phyloP scores from a whole-genome alignment of 495 filamentous ascomycete genomes.

The Glonium stellatum region DNA sequence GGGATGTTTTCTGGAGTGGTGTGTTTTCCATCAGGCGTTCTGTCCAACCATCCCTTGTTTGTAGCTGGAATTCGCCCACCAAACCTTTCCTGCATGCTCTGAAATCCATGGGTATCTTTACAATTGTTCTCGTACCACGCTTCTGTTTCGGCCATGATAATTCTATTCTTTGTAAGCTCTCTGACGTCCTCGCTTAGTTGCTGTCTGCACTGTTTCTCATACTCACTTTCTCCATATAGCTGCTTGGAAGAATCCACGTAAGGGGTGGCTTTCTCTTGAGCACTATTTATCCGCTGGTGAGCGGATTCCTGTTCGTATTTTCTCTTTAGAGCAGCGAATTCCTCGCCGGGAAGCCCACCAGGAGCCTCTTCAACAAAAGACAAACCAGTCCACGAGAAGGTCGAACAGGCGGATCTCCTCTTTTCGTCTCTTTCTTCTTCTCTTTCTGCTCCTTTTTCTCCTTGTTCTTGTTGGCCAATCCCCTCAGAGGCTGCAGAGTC shows the following conservation, averaged over 20 bases:
- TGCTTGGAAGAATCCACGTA: background rate
- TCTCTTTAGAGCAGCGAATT: background rate
- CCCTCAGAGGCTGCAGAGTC: too few species aligned
- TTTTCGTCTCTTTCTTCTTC: background rate
- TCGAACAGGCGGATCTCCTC: background rate
- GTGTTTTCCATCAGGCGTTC: background rate
- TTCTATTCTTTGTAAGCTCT: too few species aligned
- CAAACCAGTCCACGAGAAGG: background rate
- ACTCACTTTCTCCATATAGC: background rate
- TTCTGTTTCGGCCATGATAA: too few species aligned
- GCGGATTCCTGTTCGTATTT: background rate
- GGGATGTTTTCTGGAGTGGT: background rate
- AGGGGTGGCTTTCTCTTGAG: background rate
- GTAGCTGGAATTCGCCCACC: background rate
- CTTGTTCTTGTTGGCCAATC: too few species aligned
- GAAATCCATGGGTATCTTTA: background rate
- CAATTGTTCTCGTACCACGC: too few species aligned
- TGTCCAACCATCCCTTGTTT: background rate
- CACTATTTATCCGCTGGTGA: background rate
- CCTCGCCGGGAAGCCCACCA: background rate
- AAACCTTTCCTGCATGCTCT: background rate
- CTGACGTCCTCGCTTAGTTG: too few species aligned
- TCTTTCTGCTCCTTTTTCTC: too few species aligned
- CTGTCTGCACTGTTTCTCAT: too few species aligned
- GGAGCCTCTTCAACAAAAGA: background rate